Evolutionary conservation across 2,329 filamentous ascomycete genomes (phyloP), one percentile per base, ranked within the genome.

Genomic region (Hansfordia pulvinata): DNA sequence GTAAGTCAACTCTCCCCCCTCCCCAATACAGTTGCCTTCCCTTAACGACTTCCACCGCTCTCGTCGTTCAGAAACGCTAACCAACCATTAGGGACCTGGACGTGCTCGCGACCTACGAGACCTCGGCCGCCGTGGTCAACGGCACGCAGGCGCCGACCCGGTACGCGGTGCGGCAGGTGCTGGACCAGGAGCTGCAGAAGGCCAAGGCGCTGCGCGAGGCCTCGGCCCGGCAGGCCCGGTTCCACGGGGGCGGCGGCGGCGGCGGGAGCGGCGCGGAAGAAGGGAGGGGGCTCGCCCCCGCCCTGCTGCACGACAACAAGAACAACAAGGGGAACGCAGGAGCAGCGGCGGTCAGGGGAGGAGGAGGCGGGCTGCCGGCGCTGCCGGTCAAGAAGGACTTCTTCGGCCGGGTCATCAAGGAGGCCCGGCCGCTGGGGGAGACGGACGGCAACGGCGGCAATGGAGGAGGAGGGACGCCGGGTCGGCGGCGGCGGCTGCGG

Each of bases 91-190:
- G 68, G 23, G 64, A 72, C 30, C 63, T 98, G n/a, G 90, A 98
- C 50, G 62, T 68, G 7, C 64, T 96, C 0, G 65, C 78, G 1
- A 66, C 68, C 1, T 96, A 82, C 40, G 75, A 82, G 38, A 83
- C 83, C 0, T 69, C 65, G 6, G 55, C 64, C 3, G 57, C 70
- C 4, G 55, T 64, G 4, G 41, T 60, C 3, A 55, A 69, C 10
- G 57, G 63, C 19, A 67, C 69, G 3, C 68, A 71, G 8, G 74
- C 72, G 1, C 84, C 82, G 0, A 83, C 83, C 0, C 72, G 90
- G n/a, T 98, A 84, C 44, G 88, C 88, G 2, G 78, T 98, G 5
- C 76, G 90, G 13, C 88, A 94, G 49, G 86, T 94, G 7, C 65
- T 98, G 2, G 85, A 93, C 43, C 83, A 90, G 47, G 88, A 96